Percentiles rank a stretch among this genome's conserved stretches.
Evolutionary conservation across 139 green algal species (phyloP).

Genomic region (Nannochloris sp.): DNA sequence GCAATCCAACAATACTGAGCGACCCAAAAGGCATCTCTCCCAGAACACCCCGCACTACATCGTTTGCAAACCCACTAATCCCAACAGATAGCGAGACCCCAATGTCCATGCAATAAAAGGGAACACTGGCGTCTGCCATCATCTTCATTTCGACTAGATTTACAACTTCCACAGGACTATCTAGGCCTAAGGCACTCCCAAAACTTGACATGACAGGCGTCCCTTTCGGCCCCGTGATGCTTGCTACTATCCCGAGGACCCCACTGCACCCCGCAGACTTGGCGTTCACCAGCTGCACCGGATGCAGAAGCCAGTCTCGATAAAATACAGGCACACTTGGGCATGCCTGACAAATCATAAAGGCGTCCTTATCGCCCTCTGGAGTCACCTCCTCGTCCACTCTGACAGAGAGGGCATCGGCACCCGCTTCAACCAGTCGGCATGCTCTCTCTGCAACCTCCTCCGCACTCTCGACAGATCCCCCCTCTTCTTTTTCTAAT

Average conservation of each 20-base stretch:
- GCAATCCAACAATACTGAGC: conserved; percentile 46
- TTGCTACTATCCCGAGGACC: conserved; percentile 41
- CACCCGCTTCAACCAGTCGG: conserved; percentile 28
- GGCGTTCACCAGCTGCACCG: conserved; percentile 59
- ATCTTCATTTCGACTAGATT: conserved; percentile 17
- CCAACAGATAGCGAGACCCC: conserved; percentile 47
- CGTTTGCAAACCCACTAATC: conserved; percentile 44
- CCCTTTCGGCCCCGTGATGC: conserved; percentile 43
- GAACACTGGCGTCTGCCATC: conserved; percentile 10
- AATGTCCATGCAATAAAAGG: conserved; percentile 30
- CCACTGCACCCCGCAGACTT: conserved; percentile 72
- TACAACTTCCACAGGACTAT: conserved; percentile 29
- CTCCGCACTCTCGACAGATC: conserved; percentile 6
- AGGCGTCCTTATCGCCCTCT: conserved; percentile 36
- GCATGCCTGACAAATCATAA: background rate
- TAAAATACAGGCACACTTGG: conserved; percentile 48
- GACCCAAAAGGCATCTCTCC: conserved; percentile 49
- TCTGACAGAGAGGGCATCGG: conserved; percentile 53
- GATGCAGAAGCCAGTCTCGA: conserved; percentile 69
- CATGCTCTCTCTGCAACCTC: conserved; percentile 31
- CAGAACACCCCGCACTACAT: conserved; percentile 62
- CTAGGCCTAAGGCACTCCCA: conserved; percentile 45
- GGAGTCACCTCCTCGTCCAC: conserved; percentile 58
- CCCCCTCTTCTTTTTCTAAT: background rate
- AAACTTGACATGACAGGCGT: conserved; percentile 61